Evolutionary conservation across 2,329 filamentous ascomycete species (phyloP), one percentile per base, ranked within the genome.

Genomic region (Neoscytalidium dimidiatum): DNA sequence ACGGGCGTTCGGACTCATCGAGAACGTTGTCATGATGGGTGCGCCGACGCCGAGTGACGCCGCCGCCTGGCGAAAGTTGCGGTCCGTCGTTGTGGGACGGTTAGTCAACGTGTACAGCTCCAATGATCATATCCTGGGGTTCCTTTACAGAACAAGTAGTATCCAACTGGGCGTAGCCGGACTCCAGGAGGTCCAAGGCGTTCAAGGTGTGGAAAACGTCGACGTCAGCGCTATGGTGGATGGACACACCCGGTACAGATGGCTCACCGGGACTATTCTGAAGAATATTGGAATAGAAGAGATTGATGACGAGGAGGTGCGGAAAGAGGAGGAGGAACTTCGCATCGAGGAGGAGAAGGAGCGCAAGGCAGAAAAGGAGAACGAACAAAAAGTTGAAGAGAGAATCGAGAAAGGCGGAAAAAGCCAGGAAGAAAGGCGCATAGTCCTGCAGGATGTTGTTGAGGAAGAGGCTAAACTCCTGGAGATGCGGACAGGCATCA

Each of bases 41-140:
- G 85, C 92, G 0, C 92, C 94, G 0, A 87, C 90, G 0, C 92
- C 94, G 0, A 91, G 90, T 0, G 86, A 90, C 49, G 78, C 85
- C 0, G 83, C 83, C 1, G 87, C 92, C 69, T 97, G 94, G 94
- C 85, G 89, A 49, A 82, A 86, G 41, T 87, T 96, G 69, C 87
- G 92, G 31, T 87, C 86, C 49, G 92, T 94, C 0, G 92, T 96
- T 0, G 87, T 89, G 1, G 93, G 94, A 2, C 86, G 90, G 65
- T 84, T 97, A 7, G 90, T 96, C 70, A 97, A 97, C 70, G 92
- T 94, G 8, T 97, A 90, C 78, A 94, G 92, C 1, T 88, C 90
- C 61, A 94, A 95, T 66, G 94, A 97, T 77, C 91, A 92, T 72
- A 88, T 97, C 33, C 86, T 97, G 1, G 93, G 88, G 0, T 94